These are phyloP conservation scores for Pseudogymnoascus sp. DNA, from an alignment of 2,329 filamentous ascomycete genomes.

Conservation along the genomic window DNA sequence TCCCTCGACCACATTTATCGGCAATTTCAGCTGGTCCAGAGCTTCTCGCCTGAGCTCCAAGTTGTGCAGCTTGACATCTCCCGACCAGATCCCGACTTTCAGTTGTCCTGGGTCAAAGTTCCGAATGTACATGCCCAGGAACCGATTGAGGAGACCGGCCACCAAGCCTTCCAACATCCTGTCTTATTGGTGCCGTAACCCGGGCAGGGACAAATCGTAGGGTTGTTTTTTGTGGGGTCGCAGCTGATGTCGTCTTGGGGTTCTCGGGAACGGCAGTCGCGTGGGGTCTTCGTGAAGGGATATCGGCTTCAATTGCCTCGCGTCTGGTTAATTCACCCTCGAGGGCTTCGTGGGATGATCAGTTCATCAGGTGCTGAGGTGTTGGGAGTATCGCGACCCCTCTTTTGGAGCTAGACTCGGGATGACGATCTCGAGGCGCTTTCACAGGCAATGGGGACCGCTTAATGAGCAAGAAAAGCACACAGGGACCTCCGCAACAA, in stretches of 20 bases:
- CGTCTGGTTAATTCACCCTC: not conserved
- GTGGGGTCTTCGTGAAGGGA: not conserved
- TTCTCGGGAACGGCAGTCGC: not conserved
- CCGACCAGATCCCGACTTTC: conserved; percentile 98
- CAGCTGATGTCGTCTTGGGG: not conserved
- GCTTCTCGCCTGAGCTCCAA: conserved; percentile 90
- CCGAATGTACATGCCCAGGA: conserved; percentile 99
- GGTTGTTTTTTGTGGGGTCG: not conserved
- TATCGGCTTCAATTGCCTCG: not conserved
- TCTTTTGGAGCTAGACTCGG: conserved; percentile 5
- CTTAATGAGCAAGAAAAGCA: not conserved
- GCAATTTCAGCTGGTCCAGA: conserved; percentile 91
- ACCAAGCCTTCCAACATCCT: conserved; percentile 95
- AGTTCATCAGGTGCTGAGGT: conserved; percentile 1
- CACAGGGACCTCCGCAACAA: not conserved
- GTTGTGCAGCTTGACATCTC: conserved; percentile 90
- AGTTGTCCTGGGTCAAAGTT: conserved; percentile 98
- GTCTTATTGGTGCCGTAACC: conserved; percentile 57
- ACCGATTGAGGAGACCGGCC: conserved; percentile 94
- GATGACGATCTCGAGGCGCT: not conserved
- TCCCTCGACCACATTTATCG: conserved; percentile 92
- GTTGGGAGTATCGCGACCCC: conserved; percentile 3
- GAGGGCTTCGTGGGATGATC: conserved; percentile 1
- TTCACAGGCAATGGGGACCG: not conserved
- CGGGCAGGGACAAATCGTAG: conserved; percentile 47